Evolutionary conservation across 2,329 filamentous ascomycete genomes (phyloP).

Genomic region (Zasmidium cellare): DNA sequence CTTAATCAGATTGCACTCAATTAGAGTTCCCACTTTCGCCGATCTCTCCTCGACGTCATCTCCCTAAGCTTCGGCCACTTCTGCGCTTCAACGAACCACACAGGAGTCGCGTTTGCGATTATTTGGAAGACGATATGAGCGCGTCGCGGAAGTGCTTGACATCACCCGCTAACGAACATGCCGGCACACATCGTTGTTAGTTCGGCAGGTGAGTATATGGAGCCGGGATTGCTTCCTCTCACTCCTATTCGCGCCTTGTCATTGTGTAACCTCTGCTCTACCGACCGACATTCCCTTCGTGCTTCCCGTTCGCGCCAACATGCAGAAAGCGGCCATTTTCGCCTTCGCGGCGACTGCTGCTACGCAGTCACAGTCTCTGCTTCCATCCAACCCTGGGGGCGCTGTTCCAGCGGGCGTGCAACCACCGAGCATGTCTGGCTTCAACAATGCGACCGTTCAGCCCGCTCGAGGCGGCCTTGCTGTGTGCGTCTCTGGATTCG

Average conservation of each 20-base stretch:
- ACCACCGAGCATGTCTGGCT: constrained; percentile 14
- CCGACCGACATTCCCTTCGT: background rate
- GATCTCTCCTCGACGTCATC: background rate
- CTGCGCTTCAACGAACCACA: background rate
- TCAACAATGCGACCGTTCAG: constrained; percentile 20
- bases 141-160: background rate
- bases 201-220: background rate
- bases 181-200: background rate
- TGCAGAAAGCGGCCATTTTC: constrained; percentile 1
- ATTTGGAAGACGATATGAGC: background rate
- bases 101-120: background rate
- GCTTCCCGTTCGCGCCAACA: background rate
- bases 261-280: background rate
- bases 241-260: background rate
- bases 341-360: constrained; percentile 9
- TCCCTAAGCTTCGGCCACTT: background rate
- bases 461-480: constrained; percentile 30
- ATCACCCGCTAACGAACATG: background rate
- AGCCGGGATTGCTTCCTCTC: background rate
- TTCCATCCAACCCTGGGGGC: constrained; percentile 19
- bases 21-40: background rate
- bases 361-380: constrained; percentile 12
- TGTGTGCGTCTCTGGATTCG: constrained; percentile 29
- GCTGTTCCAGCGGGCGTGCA: constrained; percentile 16
- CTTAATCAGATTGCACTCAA: background rate